Evolutionary conservation across 306 rosid genomes (phyloP).

Genomic region (Inga leiocalycina): DNA sequence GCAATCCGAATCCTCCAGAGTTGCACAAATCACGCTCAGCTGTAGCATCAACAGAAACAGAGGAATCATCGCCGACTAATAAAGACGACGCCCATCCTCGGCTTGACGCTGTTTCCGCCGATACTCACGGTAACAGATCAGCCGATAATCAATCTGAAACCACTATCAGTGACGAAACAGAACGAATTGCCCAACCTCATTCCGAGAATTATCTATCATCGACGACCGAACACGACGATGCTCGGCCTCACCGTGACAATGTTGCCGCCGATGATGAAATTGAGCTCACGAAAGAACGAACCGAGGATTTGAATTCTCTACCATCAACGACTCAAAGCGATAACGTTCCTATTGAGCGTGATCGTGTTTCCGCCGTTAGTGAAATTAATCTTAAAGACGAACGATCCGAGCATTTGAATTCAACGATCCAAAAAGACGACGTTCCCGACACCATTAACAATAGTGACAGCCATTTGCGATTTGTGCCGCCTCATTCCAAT

Average conservation of each 20-base stretch:
- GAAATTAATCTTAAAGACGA: conserved; percentile 10
- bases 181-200: background rate
- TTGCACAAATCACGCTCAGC: background rate
- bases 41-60: background rate
- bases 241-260: background rate
- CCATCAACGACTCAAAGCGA: background rate
- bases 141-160: background rate
- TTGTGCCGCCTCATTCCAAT: conserved; percentile 55
- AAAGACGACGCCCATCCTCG: background rate
- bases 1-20: conserved; percentile 23
- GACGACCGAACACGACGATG: background rate
- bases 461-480: conserved; percentile 3
- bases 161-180: background rate
- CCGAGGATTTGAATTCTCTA: conserved; percentile 17
- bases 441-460: background rate
- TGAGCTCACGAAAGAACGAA: conserved; percentile 6
- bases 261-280: background rate
- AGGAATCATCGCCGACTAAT: background rate
- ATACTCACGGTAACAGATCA: conserved; percentile 27
- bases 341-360: background rate
- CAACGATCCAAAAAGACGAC: conserved; percentile 10
- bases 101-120: background rate
- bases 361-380: background rate
- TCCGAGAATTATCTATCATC: background rate
- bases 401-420: conserved; percentile 10